Evolutionary conservation across 805 yeast species (phyloP), one percentile per base, ranked within the genome.

Genomic region (Cyberlindnera americana): DNA sequence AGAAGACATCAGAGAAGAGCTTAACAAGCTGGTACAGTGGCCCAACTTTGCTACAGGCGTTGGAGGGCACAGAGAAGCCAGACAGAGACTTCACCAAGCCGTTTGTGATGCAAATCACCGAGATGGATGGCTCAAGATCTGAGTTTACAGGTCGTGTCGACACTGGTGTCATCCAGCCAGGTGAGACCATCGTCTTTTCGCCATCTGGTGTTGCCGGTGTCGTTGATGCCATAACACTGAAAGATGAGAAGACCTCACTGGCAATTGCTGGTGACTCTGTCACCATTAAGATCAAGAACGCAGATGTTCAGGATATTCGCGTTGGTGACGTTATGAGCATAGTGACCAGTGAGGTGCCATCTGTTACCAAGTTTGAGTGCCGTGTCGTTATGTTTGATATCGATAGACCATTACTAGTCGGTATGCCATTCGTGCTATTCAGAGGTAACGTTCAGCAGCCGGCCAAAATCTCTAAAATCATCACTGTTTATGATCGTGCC

Each of bases 141-240:
- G 95, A 85, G 75, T 91, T 93, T 71, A 87, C 83, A 75, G 95
- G 95, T 62, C 83, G 93, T 77, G 89, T 85, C 62, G 93, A 85
- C 78, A 85, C 95, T 69, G 95, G 95, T 78, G 72, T 78, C 55
- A 84, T 85, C 74, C 83, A 84, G 79, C 80, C 91, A 64, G 95
- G 93, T 75, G 85, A 84, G 88, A 80, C 84, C 63, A 90, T 84
- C 50, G 73, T 86, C 63, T 83, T 84, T 62, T 89, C 95, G 67
- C 95, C 95, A 71, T 84, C 90, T 63, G 87, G 86, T 70, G 88
- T 83, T 65, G 81, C 88, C 67, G 84, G 93, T 61, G 87, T 83
- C 69, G 93, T 85, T 67, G 87, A 86, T 77, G 79, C 90, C 69
- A 89, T 85, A 56, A 88, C 80, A 71, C 78, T 83, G 83, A 93